phyloP scores from a whole-genome alignment of 306 rosid species.

The Lupinus albus region DNA sequence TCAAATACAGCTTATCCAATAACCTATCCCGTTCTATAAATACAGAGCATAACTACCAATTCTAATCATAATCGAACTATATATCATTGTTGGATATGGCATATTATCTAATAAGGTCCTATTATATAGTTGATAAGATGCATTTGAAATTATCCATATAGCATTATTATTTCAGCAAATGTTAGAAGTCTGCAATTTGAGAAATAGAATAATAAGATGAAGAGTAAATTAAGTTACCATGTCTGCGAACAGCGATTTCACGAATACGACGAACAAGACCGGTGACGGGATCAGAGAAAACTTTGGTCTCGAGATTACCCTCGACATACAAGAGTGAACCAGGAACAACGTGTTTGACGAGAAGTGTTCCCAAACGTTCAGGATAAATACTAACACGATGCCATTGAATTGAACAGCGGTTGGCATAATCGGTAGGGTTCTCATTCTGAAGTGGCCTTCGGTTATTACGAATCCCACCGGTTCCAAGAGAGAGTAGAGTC shows the following conservation, averaged over 20 bases:
- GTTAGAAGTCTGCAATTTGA: too few relatives aligned
- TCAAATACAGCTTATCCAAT: too few relatives aligned
- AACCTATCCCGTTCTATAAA: too few relatives aligned
- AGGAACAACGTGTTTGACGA: slow-evolving; percentile 52
- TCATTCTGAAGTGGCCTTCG: slow-evolving; percentile 77
- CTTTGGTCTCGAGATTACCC: slow-evolving; percentile 84
- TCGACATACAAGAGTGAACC: slow-evolving; percentile 80
- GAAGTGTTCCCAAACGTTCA: slow-evolving; percentile 55
- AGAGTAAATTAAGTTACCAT: slow-evolving; percentile 49
- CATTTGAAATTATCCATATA: too few relatives aligned
- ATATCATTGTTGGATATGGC: too few relatives aligned
- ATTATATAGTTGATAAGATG: too few relatives aligned
- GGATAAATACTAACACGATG: slow-evolving; percentile 83
- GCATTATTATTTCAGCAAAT: too few relatives aligned
- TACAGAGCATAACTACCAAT: too few relatives aligned
- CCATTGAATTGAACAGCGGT: slow-evolving; percentile 79
- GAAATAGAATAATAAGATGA: too few relatives aligned
- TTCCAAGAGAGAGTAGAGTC: slow-evolving; percentile 73
- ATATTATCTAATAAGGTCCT: too few relatives aligned
- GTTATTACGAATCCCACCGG: slow-evolving; percentile 88
- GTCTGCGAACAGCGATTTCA: slow-evolving; percentile 75
- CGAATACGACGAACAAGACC: slow-evolving; percentile 84
- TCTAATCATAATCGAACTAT: too few relatives aligned
- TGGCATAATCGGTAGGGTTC: slow-evolving; percentile 76
- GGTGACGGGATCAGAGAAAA: slow-evolving; percentile 62